A percentile compares a stretch with the other conserved stretches of the same genome.
Conservation (phyloP, 768 basidiomycete species). For the Suillus variegatus region DNA sequence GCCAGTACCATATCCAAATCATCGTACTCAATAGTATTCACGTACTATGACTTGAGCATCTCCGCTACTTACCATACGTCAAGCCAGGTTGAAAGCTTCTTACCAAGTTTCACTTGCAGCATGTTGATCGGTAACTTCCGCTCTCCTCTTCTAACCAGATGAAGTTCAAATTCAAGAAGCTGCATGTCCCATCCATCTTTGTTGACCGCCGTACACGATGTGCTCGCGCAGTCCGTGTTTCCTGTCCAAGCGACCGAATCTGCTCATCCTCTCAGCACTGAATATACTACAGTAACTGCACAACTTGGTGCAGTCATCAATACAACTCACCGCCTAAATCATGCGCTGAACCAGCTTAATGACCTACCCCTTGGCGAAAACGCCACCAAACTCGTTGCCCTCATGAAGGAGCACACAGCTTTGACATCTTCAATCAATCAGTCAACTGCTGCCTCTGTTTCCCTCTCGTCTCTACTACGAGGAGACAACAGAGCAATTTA, state of each 20-base stretch:
- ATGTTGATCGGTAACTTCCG: conserved; percentile 1
- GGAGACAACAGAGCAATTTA: conserved; percentile 24
- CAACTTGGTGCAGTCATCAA: conserved; percentile 54
- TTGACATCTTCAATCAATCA: conserved; percentile 28
- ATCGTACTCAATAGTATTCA: neutral
- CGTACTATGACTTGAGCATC: neutral
- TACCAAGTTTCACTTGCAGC: neutral
- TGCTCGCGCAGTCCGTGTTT: conserved; percentile 28
- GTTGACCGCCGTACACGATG: conserved; percentile 29
- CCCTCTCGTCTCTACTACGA: conserved; percentile 17
- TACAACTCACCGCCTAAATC: conserved; percentile 51
- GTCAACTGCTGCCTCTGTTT: conserved; percentile 23
- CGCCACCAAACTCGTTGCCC: conserved; percentile 68
- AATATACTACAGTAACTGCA: conserved; percentile 21
- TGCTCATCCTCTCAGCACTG: conserved; percentile 29
- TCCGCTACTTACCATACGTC: neutral
- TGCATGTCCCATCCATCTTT: conserved; percentile 22
- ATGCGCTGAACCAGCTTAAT: conserved; percentile 52
- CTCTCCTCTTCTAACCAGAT: neutral
- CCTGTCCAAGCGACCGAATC: conserved; percentile 19
- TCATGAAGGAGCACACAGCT: conserved; percentile 66
- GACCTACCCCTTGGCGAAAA: conserved; percentile 47
- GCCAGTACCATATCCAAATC: neutral
- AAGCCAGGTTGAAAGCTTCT: neutral
- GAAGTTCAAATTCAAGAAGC: neutral